Conservation (phyloP, 2,329 filamentous ascomycete genomes). For the Alternaria burnsii region DNA sequence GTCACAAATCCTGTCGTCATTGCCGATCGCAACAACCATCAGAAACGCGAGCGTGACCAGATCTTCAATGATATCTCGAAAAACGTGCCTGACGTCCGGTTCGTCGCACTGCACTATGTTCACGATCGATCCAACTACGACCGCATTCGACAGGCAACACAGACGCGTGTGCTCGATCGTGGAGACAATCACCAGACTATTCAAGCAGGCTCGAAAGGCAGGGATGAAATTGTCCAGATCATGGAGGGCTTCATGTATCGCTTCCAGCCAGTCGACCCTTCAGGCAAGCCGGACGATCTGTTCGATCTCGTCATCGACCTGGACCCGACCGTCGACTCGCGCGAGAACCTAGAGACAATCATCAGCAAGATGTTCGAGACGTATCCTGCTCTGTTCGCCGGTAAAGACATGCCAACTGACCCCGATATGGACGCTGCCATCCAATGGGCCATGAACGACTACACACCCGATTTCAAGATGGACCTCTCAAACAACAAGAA, state of each 20-base stretch:
- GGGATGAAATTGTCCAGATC: conserved; percentile 80
- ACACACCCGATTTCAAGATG: conserved; percentile 79
- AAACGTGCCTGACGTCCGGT: conserved; percentile 68
- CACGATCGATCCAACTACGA: conserved; percentile 75
- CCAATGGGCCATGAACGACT: conserved; percentile 75
- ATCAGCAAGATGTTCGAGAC: conserved; percentile 74
- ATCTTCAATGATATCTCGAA: conserved; percentile 79
- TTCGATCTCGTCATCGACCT: conserved; percentile 90
- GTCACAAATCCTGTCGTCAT: conserved; percentile 75
- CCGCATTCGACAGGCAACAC: conserved; percentile 77
- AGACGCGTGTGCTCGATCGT: conserved; percentile 78
- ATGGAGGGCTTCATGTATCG: conserved; percentile 94
- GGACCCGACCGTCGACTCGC: conserved; percentile 78
- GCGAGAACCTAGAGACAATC: conserved; percentile 83
- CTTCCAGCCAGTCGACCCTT: conserved; percentile 79
- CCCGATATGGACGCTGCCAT: conserved; percentile 84
- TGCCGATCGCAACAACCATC: conserved; percentile 94
- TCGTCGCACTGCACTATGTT: conserved; percentile 88
- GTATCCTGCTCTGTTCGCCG: conserved; percentile 78
- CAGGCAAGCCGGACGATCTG: conserved; percentile 74
- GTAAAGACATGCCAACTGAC: conserved; percentile 68
- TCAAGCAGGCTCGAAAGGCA: conserved; percentile 77
- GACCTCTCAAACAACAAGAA: conserved; percentile 67
- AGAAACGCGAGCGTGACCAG: conserved; percentile 86
- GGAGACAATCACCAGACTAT: conserved; percentile 99